Evolutionary conservation across 1,139 yeast species (phyloP), one percentile per base, ranked within the genome.

Genomic region (Suhomyces panamericanus): DNA sequence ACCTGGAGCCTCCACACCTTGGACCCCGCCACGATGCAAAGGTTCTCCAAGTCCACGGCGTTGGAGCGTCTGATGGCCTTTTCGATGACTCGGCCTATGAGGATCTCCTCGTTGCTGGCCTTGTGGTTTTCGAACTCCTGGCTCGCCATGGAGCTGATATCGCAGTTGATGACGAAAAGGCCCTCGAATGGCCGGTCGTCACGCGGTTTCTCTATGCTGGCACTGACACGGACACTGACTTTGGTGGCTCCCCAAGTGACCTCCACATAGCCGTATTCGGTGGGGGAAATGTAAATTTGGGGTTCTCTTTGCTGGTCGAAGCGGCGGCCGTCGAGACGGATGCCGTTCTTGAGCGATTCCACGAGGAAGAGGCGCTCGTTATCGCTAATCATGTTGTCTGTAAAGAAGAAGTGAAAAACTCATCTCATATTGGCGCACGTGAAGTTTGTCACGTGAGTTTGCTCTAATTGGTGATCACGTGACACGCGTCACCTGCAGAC

Each of bases 121-220:
- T 83, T 77, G 35, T 81, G 81, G 56, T 81, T 81, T 55, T 90
- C 96, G 62, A 89, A 90, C 56, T 80, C 73, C 2, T 96, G 85
- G 11, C 89, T 82, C 1, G 96, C 96, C 90, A 91, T 86, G 22
- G 97, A 86, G 14, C 91, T 80, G 41, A 88, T 80, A 58, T 93
- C 98, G 6, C 96, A 87, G 41, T 87, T 81, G 26, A 93, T 90
- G 35, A 79, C 72, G 60, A 93, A 90, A 4, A 87, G 63, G 1
- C 99, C 99, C 65, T 95, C 99, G 60, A 88, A 91, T 1, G 98
- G 98, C 42, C 96, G 75, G 55, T 91, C 96, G 44, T 89, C 96
- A 54, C 78, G 85, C 0, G 99, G 99, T 49, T 80, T 78, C 9
- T 81, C 76, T n/a, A 95, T 83, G 46, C 81, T 85, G 16, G 96